Evolutionary conservation across 73 alveolate genomes (phyloP).

Genomic region (Paramecium sexaurelia): DNA sequence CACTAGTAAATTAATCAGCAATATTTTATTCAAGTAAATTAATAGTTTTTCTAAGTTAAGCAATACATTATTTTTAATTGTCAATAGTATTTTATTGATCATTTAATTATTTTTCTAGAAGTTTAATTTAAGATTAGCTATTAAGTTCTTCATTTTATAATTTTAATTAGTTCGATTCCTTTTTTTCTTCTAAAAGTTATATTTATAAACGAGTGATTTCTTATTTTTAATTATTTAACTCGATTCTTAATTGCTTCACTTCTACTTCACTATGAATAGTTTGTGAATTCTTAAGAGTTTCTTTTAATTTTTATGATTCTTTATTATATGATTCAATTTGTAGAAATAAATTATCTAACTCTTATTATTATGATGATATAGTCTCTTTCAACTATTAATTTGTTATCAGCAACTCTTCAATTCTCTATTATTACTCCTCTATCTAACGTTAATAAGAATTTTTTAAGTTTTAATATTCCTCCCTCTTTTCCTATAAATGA

Average conservation of each 20-base stretch:
- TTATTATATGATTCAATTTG: neutral
- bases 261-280: neutral
- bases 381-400: neutral
- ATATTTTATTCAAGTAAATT: neutral
- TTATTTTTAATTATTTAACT: neutral
- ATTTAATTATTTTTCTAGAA: neutral
- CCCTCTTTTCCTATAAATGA: neutral
- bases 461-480: neutral
- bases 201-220: neutral
- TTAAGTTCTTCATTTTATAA: neutral
- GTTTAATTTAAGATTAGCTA: neutral
- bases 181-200: neutral
- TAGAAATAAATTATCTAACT: neutral
- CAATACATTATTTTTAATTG: neutral
- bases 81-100: neutral
- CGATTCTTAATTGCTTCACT: neutral
- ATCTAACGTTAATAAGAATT: neutral
- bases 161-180: neutral
- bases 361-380: neutral
- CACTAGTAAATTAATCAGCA: neutral
- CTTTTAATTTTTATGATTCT: constrained; percentile 15
- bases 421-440: neutral
- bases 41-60: constrained; percentile 41
- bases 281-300: neutral
- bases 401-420: neutral